Percentiles rank a stretch among this genome's conserved stretches.
Evolutionary conservation across 768 basidiomycete genomes (phyloP).

Genomic region (Gautieria morchelliformis): DNA sequence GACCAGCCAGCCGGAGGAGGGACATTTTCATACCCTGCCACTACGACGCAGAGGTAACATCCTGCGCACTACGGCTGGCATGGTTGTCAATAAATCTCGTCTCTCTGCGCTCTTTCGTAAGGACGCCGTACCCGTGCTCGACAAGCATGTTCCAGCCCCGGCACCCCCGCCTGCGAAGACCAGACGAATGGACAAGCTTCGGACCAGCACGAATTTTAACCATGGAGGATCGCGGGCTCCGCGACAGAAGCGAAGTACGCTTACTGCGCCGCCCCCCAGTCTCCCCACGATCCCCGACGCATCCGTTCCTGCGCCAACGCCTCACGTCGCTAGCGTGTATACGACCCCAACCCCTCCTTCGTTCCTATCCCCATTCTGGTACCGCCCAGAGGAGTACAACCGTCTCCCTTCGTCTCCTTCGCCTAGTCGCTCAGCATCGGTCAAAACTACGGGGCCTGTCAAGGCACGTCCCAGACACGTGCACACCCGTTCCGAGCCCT

Average conservation of each 20-base stretch:
- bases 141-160: not conserved
- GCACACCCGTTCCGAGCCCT: slow-evolving; percentile 1
- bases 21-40: slow-evolving; percentile 3
- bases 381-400: slow-evolving; percentile 3
- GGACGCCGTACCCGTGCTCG: slow-evolving; percentile 5
- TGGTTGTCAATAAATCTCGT: slow-evolving; percentile 6
- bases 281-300: slow-evolving; percentile 4
- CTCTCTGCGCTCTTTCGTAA: slow-evolving; percentile 8
- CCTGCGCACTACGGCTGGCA: slow-evolving; percentile 6
- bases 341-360: slow-evolving; percentile 5
- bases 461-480: not conserved
- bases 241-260: not conserved
- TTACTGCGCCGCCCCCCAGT: not conserved
- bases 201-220: not conserved
- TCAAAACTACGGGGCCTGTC: not conserved
- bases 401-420: slow-evolving; percentile 1
- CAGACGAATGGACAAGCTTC: not conserved
- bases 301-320: not conserved
- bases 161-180: not conserved
- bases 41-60: slow-evolving; percentile 4
- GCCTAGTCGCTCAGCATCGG: not conserved
- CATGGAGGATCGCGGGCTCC: not conserved
- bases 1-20: not conserved
- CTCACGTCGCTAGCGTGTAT: not conserved
- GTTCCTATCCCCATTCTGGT: slow-evolving; percentile 9